These are phyloP conservation scores for Euryodendron excelsum DNA, from an alignment of 148 eudicot genomes.

Conservation along the genomic window DNA sequence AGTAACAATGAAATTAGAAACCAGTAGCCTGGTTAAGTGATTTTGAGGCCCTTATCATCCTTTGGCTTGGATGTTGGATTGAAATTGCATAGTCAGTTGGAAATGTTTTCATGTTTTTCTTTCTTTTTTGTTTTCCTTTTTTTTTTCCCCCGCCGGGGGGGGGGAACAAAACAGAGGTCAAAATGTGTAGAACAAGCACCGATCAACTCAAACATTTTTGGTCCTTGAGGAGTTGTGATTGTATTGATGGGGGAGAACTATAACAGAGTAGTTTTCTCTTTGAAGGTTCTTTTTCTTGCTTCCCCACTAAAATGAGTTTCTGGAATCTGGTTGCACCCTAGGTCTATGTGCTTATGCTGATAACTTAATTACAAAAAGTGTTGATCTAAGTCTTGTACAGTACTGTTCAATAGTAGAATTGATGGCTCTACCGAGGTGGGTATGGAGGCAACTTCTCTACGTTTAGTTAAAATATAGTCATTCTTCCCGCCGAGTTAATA, in stretches of 20 bases:
- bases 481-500: background rate
- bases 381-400: too few species aligned
- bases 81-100: too few species aligned
- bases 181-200: too few species aligned
- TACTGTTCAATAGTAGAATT: too few species aligned
- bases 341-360: background rate
- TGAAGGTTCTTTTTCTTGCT: background rate
- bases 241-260: background rate
- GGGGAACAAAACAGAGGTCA: too few species aligned
- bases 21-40: background rate
- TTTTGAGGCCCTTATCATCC: slow-evolving; percentile 2
- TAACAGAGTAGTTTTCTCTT: background rate
- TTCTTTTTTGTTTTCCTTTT: too few species aligned
- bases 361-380: background rate
- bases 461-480: background rate
- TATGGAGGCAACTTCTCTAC: background rate
- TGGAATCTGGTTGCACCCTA: background rate
- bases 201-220: too few species aligned
- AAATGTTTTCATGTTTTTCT: too few species aligned
- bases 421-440: background rate
- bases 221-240: background rate
- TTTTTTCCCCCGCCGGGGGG: too few species aligned
- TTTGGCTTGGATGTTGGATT: background rate
- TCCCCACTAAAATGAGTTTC: background rate
- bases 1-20: too few species aligned